Percentiles rank a stretch among this genome's conserved stretches.
phyloP scores from a whole-genome alignment of 768 basidiomycete species.

The Pulveroboletus sp. region DNA sequence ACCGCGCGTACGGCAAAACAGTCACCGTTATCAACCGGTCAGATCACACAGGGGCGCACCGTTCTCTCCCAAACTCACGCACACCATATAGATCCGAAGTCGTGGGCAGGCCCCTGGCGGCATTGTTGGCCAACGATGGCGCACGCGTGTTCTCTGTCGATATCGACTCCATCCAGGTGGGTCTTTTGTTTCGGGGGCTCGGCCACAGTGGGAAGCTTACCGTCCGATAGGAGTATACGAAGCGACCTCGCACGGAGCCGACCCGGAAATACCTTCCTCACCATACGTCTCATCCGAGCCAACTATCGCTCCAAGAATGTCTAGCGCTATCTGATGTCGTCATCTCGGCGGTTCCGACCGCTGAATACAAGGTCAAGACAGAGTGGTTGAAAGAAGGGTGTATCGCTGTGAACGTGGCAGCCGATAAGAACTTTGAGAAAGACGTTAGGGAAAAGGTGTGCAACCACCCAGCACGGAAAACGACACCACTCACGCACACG shows the following conservation, averaged over 20 bases:
- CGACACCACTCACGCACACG: conserved; percentile 10
- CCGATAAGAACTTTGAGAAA: conserved; percentile 95
- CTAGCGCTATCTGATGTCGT: conserved; percentile 89
- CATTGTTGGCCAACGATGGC: conserved; percentile 93
- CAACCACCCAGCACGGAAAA: not conserved
- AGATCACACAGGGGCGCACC: conserved; percentile 8
- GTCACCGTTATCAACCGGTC: conserved; percentile 94
- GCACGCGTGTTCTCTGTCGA: conserved; percentile 94
- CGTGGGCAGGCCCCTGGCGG: conserved; percentile 95
- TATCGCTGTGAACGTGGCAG: conserved; percentile 87
- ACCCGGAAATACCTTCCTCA: conserved; percentile 75
- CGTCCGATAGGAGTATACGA: conserved; percentile 77
- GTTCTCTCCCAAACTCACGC: conserved; percentile 1
- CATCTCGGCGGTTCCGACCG: conserved; percentile 87
- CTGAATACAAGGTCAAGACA: conserved; percentile 86
- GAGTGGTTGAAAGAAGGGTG: conserved; percentile 91
- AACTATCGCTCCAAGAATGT: conserved; percentile 72
- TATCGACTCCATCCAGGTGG: conserved; percentile 87
- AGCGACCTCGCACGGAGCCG: conserved; percentile 60
- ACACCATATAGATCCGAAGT: conserved; percentile 75
- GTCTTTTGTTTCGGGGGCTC: not conserved
- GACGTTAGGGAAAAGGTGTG: conserved; percentile 88
- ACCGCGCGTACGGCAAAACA: conserved; percentile 90
- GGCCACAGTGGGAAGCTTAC: not conserved
- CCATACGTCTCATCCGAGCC: conserved; percentile 74